Conservation (phyloP, 352 stramenopile genomes). For the Pythium phragmitis region DNA sequence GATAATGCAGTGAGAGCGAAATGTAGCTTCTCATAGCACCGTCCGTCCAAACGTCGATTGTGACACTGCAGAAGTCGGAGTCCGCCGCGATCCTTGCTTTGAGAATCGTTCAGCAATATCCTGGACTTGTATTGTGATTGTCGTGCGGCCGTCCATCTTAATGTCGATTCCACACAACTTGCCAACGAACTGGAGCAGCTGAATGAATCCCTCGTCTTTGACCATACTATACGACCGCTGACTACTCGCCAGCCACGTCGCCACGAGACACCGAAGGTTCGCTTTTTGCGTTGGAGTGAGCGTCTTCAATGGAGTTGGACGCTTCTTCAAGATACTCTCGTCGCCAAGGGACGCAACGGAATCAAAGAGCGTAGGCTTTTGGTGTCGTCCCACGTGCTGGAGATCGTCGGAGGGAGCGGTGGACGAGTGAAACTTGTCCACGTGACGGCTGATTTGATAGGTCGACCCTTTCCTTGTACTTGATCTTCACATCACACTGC, state of each 20-base stretch:
- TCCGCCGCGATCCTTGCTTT: neutral
- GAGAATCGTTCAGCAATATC: neutral
- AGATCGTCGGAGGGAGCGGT: neutral
- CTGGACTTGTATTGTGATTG: neutral
- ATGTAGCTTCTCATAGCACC: slow-evolving; percentile 16
- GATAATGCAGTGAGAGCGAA: slow-evolving; percentile 16
- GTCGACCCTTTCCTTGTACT: neutral
- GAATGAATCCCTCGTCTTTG: neutral
- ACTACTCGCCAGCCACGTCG: slow-evolving; percentile 11
- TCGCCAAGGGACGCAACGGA: neutral
- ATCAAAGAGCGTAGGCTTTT: no score
- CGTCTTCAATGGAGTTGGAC: neutral
- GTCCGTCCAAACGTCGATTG: slow-evolving; percentile 23
- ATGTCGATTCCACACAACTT: neutral
- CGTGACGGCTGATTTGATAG: neutral
- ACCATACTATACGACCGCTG: slow-evolving; percentile 10
- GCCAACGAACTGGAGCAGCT: neutral
- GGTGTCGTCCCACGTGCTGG: no score
- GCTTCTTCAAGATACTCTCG: neutral
- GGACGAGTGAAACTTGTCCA: neutral
- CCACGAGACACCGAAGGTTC: neutral
- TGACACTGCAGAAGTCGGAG: neutral
- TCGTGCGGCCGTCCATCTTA: neutral
- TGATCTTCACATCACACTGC: neutral
- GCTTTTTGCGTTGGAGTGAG: neutral